Percentiles rank a stretch among this genome's conserved stretches.
Evolutionary conservation across 371 early-diverging fungal species (phyloP).

Genomic region (Rhizomucor miehei): DNA sequence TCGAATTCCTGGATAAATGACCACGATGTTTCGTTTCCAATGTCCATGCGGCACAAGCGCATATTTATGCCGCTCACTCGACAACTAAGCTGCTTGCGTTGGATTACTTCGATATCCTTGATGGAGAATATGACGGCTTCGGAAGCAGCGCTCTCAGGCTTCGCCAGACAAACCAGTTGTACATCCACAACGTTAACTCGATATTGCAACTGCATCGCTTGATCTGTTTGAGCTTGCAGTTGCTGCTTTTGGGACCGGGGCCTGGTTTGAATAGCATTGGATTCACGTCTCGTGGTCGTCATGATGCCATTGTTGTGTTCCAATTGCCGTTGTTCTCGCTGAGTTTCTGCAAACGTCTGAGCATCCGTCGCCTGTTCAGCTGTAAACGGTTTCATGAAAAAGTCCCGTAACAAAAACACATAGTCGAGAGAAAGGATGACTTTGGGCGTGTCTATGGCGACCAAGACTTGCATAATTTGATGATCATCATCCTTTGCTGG

Average conservation of each 20-base stretch:
- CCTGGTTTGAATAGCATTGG: not conserved
- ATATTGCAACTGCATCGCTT: constrained; percentile 32
- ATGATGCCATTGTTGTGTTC: constrained; percentile 8
- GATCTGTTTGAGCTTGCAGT: constrained; percentile 4
- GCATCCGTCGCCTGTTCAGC: constrained; percentile 30
- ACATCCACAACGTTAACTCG: constrained; percentile 76
- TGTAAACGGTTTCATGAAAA: constrained; percentile 63
- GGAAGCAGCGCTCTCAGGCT: constrained; percentile 63
- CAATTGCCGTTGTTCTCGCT: constrained; percentile 13
- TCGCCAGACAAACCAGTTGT: constrained; percentile 82
- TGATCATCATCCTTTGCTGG: constrained; percentile 13
- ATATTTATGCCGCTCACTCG: constrained; percentile 80
- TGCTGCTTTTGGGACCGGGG: not conserved
- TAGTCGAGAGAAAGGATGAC: constrained; percentile 83
- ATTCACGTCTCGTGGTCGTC: constrained; percentile 6
- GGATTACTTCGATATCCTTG: constrained; percentile 69
- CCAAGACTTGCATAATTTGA: constrained; percentile 46
- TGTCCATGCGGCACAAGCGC: constrained; percentile 87
- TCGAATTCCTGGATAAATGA: constrained; percentile 86
- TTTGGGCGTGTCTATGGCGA: constrained; percentile 81
- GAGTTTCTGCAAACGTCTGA: constrained; percentile 39
- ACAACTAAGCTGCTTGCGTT: constrained; percentile 62
- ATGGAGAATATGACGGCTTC: constrained; percentile 88
- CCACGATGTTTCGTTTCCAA: constrained; percentile 66
- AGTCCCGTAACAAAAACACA: constrained; percentile 68